Conservation (phyloP, 2,329 filamentous ascomycete species). For the Septoria petroselini region DNA sequence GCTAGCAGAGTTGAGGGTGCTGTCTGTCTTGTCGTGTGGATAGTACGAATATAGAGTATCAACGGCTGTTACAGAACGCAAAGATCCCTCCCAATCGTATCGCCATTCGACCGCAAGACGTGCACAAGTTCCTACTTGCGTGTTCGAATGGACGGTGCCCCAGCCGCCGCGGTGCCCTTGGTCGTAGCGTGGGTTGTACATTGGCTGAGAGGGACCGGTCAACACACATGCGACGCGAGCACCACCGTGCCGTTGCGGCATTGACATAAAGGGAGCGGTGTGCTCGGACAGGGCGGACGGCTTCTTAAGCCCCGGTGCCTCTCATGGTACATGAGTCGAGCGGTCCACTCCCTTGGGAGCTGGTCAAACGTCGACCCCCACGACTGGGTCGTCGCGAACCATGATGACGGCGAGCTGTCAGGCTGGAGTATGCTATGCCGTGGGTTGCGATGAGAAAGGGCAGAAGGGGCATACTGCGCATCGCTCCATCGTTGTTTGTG, state of each 20-base stretch:
- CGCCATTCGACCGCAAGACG: background rate
- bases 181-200: too few relatives aligned
- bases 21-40: constrained; percentile 4
- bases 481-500: too few relatives aligned
- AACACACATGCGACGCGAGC: background rate
- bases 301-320: background rate
- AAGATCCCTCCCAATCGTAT: background rate
- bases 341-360: background rate
- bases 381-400: background rate
- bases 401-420: background rate
- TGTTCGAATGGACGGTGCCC: background rate
- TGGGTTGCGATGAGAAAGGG: background rate
- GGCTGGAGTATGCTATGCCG: too few relatives aligned
- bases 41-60: constrained; percentile 14
- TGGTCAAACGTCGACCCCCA: too few relatives aligned
- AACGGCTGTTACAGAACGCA: constrained; percentile 6
- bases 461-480: background rate
- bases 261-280: background rate
- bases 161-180: background rate
- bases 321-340: background rate
- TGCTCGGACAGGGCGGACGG: background rate
- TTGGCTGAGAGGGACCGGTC: too few relatives aligned
- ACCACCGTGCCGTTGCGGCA: background rate
- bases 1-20: constrained; percentile 7
- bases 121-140: too few relatives aligned